phyloP scores from a whole-genome alignment of 2,329 filamentous ascomycete genomes.

The Sclerotinia sclerotiorum region DNA sequence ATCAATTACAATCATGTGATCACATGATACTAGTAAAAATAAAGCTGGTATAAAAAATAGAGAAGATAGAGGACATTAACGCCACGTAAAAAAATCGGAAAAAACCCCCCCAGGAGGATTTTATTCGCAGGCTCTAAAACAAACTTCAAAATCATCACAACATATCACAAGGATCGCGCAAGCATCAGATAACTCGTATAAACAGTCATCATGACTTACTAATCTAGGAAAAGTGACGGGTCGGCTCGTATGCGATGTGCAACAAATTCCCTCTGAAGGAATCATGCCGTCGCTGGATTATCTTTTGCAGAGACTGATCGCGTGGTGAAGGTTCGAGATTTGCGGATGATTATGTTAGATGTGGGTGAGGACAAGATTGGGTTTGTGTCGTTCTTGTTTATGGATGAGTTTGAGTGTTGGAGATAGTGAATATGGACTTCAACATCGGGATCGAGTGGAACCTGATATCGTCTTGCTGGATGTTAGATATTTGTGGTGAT shows the following conservation, averaged over 20 bases:
- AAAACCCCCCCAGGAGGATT: no score
- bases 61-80: no score
- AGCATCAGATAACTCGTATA: slow-evolving; percentile 6
- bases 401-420: background rate
- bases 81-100: no score
- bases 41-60: no score
- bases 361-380: background rate
- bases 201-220: background rate
- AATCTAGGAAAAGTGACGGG: background rate
- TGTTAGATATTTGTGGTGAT: background rate
- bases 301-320: background rate
- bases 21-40: no score
- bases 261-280: slow-evolving; percentile 2
- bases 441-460: no score
- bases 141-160: no score
- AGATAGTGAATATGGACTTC: background rate
- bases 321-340: background rate
- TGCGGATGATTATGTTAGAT: background rate
- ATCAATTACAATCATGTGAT: no score
- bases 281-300: background rate
- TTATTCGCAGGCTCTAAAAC: no score
- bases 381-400: background rate
- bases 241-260: slow-evolving; percentile 17
- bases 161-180: slow-evolving; percentile 4
- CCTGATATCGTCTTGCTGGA: background rate